Evolutionary conservation across 192 early-diverging fungal genomes (phyloP).

Genomic region (Phlyctochytrium planicorne): DNA sequence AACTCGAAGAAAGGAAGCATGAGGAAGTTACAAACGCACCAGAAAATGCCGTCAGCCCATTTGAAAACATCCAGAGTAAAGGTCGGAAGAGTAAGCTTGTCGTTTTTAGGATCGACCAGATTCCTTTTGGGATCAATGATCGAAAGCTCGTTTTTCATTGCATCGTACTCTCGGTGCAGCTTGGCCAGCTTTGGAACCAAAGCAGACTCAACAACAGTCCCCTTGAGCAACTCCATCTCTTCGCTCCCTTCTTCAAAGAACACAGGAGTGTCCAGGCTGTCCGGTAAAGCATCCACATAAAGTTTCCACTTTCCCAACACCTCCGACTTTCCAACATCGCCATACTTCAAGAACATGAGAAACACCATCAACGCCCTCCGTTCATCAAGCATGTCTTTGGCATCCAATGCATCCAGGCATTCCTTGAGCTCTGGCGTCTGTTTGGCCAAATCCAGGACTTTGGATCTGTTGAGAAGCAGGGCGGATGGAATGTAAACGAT

Average conservation of each 20-base stretch:
- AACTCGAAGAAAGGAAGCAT: background rate
- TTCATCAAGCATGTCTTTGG: background rate
- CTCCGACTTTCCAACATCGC: background rate
- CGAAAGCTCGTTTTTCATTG: conserved; percentile 18
- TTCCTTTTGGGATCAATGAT: conserved; percentile 17
- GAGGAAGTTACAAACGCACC: conserved; percentile 30
- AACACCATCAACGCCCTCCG: background rate
- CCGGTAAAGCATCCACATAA: conserved; percentile 62
- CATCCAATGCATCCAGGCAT: background rate
- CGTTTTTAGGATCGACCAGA: background rate
- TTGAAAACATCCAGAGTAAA: conserved; percentile 50
- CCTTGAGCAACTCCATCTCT: conserved; percentile 44
- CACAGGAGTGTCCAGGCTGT: conserved; percentile 34
- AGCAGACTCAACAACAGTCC: conserved; percentile 52
- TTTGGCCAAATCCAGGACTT: background rate
- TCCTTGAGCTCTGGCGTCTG: background rate
- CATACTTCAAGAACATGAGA: background rate
- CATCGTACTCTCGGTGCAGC: conserved; percentile 48
- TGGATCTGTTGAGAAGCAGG: background rate
- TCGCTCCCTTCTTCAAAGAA: conserved; percentile 34
- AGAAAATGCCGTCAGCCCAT: conserved; percentile 71
- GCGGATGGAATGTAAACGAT: background rate
- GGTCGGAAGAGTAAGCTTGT: background rate
- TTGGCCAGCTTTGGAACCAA: conserved; percentile 48
- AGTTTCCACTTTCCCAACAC: conserved; percentile 30